phyloP scores from a whole-genome alignment of 805 yeast genomes.

The Suhomyces prunicola region DNA sequence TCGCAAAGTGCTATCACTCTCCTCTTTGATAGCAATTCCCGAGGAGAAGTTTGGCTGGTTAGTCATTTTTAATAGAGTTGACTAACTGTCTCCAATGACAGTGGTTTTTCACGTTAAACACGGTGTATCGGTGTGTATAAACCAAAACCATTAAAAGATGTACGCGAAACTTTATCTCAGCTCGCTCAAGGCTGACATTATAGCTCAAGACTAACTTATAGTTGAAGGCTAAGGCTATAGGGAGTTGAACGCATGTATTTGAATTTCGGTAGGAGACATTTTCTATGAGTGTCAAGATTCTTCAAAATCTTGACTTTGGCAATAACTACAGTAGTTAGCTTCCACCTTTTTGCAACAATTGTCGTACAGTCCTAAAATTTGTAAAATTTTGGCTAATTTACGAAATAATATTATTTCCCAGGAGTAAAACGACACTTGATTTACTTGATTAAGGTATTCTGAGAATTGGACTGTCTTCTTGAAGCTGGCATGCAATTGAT shows the following conservation, averaged over 20 bases:
- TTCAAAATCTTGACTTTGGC: background rate
- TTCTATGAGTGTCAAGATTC: background rate
- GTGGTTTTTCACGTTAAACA: background rate
- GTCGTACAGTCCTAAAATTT: too few relatives aligned
- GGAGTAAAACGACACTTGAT: background rate
- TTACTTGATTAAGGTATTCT: too few relatives aligned
- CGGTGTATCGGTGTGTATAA: background rate
- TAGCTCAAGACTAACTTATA: background rate
- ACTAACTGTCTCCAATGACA: background rate
- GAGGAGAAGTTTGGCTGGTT: background rate
- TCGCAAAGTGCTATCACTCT: background rate
- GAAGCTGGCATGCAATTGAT: background rate
- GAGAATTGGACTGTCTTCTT: background rate
- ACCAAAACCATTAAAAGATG: background rate
- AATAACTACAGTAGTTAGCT: background rate
- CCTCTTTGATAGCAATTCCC: background rate
- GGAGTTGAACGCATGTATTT: background rate
- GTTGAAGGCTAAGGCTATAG: background rate
- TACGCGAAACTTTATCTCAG: background rate
- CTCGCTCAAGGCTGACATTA: background rate
- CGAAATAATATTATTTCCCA: background rate
- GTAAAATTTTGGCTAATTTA: background rate
- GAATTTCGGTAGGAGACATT: background rate
- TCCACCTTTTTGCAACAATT: background rate
- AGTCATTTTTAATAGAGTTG: background rate